Evolutionary conservation across 768 basidiomycete species (phyloP).

Genomic region (Calocybe cyanea): DNA sequence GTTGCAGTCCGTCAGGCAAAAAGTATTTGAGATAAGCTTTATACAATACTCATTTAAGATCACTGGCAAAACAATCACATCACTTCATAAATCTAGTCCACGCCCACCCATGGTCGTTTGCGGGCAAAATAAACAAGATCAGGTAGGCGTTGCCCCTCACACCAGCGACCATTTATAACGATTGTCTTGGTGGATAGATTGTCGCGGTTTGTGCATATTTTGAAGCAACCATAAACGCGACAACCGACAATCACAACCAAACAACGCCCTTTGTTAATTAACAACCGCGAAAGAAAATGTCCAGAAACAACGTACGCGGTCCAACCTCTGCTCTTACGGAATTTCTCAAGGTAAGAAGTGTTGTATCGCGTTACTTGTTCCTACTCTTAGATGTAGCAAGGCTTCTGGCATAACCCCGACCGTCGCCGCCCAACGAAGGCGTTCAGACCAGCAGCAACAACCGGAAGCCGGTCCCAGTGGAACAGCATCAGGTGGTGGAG

Average conservation of each 20-base stretch:
- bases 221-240: too few relatives aligned
- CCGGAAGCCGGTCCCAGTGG: slow-evolving; percentile 46
- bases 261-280: slow-evolving; percentile 17
- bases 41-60: too few relatives aligned
- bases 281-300: slow-evolving; percentile 11
- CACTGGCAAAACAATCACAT: too few relatives aligned
- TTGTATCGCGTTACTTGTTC: slow-evolving; percentile 5
- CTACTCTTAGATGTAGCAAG: slow-evolving; percentile 20
- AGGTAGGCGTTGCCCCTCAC: too few relatives aligned
- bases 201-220: too few relatives aligned
- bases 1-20: too few relatives aligned
- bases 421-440: slow-evolving; percentile 30
- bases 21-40: too few relatives aligned
- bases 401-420: slow-evolving; percentile 46
- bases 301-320: slow-evolving; percentile 62
- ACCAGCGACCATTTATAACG: too few relatives aligned
- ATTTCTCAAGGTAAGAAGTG: slow-evolving; percentile 57
- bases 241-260: slow-evolving; percentile 6
- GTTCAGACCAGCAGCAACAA: slow-evolving; percentile 29
- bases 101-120: too few relatives aligned
- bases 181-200: too few relatives aligned
- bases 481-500: slow-evolving; percentile 5
- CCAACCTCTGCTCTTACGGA: slow-evolving; percentile 83
- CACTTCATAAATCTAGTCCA: too few relatives aligned
- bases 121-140: too few relatives aligned